Conservation (phyloP, 1,139 yeast species). For the Blastobotrys ciferrii region DNA sequence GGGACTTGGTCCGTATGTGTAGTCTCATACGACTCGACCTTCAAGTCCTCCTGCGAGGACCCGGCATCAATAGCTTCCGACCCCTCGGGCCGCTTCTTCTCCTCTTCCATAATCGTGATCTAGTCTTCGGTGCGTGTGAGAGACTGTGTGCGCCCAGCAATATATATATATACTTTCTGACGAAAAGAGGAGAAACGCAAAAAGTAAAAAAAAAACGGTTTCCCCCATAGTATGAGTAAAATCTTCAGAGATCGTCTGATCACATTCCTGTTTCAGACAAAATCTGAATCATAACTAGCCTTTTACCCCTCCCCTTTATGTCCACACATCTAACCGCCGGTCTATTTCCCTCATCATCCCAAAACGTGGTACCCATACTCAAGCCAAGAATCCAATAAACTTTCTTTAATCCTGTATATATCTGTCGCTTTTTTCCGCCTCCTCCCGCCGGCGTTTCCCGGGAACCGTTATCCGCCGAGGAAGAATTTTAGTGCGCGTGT, state of each 20-base stretch:
- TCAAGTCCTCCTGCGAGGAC: conserved; percentile 44
- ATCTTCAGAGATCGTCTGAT: neutral
- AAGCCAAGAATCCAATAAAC: too few species aligned
- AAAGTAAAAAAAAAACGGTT: neutral
- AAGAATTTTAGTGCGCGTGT: neutral
- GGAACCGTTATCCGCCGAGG: neutral
- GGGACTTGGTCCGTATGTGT: conserved; percentile 5
- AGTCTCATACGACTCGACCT: conserved; percentile 21
- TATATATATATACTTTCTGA: neutral
- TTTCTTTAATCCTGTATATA: too few species aligned
- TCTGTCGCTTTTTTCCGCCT: too few species aligned
- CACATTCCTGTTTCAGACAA: neutral
- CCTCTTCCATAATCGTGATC: neutral
- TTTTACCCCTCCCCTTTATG: neutral
- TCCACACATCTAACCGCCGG: too few species aligned
- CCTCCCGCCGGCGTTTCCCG: neutral
- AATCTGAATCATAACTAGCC: neutral
- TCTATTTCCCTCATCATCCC: too few species aligned
- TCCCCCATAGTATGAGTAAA: neutral
- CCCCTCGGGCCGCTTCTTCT: neutral
- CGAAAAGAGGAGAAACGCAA: neutral
- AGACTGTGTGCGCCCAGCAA: neutral
- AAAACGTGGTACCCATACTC: too few species aligned
- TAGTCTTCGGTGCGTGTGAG: neutral
- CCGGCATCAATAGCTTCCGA: neutral